phyloP scores from a whole-genome alignment of 306 rosid species.

The Rosa persica region DNA sequence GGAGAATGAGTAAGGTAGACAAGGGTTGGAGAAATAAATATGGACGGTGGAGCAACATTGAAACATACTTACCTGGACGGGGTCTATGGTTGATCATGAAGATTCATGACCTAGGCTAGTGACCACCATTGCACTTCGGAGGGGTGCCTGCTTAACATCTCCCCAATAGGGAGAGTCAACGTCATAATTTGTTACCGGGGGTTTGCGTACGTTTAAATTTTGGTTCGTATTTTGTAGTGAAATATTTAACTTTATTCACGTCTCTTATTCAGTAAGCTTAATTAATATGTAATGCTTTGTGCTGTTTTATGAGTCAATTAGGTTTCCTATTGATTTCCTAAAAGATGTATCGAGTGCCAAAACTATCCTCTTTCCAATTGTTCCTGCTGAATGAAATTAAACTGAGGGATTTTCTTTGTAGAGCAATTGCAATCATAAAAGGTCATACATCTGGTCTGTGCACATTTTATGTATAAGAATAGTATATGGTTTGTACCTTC shows the following conservation, averaged over 20 bases:
- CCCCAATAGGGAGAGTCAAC: neutral
- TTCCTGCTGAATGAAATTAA: no score
- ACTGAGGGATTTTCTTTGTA: no score
- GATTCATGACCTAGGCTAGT: constrained; percentile 40
- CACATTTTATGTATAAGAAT: neutral
- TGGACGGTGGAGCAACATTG: neutral
- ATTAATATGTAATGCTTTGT: no score
- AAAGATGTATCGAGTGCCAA: no score
- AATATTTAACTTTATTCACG: no score
- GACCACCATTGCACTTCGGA: constrained; percentile 46
- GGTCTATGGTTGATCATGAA: constrained; percentile 38
- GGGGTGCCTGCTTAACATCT: constrained; percentile 39
- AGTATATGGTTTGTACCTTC: neutral
- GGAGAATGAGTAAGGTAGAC: neutral
- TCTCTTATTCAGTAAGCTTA: no score
- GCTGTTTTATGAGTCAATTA: no score
- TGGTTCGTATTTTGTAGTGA: neutral
- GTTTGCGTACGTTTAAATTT: neutral
- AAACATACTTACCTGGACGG: constrained; percentile 41
- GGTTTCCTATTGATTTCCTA: no score
- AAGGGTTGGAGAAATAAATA: neutral
- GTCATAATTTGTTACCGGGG: neutral
- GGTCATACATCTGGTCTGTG: neutral
- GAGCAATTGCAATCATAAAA: no score
- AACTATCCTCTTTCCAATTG: no score